Percentiles rank a stretch among this genome's conserved stretches.
Evolutionary conservation across 345 rosid genomes (phyloP).

Genomic region (Ceriops decandra): DNA sequence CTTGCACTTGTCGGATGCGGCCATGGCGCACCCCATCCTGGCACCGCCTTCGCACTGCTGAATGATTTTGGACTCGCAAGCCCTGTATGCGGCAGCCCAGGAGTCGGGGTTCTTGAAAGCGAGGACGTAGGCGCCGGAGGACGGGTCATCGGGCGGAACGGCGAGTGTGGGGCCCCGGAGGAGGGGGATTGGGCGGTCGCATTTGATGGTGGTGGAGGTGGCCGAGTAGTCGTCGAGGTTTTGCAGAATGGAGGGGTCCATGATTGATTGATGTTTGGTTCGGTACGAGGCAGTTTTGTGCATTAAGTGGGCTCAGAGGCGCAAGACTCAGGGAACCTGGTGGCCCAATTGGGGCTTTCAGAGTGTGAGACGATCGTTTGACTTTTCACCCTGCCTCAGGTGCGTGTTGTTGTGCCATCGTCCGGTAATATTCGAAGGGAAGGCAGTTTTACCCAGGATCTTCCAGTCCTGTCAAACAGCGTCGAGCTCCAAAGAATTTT

Average conservation of each 20-base stretch:
- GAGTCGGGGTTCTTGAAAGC: slow-evolving; percentile 59
- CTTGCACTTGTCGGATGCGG: slow-evolving; percentile 67
- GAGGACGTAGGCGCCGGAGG: slow-evolving; percentile 48
- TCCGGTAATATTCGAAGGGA: too few relatives aligned
- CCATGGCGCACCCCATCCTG: slow-evolving; percentile 76
- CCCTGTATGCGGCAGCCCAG: slow-evolving; percentile 55
- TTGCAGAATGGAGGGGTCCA: slow-evolving; percentile 20
- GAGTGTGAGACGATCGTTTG: too few relatives aligned
- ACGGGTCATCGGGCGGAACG: slow-evolving; percentile 38
- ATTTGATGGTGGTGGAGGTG: slow-evolving; percentile 48
- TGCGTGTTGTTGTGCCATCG: too few relatives aligned
- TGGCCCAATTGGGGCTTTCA: too few relatives aligned
- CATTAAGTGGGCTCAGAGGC: not conserved
- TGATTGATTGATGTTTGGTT: not conserved
- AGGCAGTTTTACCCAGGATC: too few relatives aligned
- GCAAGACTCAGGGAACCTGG: too few relatives aligned
- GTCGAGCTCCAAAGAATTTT: too few relatives aligned
- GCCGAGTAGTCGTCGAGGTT: slow-evolving; percentile 55
- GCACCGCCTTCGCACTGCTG: slow-evolving; percentile 78
- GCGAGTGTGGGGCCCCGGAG: slow-evolving; percentile 62
- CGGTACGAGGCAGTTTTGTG: not conserved
- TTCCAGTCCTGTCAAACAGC: too few relatives aligned
- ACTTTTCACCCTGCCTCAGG: too few relatives aligned
- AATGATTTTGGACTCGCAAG: slow-evolving; percentile 41
- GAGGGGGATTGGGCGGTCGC: slow-evolving; percentile 56